Conservation (phyloP, 2,329 filamentous ascomycete genomes). For the Clarireedia hainanense region DNA sequence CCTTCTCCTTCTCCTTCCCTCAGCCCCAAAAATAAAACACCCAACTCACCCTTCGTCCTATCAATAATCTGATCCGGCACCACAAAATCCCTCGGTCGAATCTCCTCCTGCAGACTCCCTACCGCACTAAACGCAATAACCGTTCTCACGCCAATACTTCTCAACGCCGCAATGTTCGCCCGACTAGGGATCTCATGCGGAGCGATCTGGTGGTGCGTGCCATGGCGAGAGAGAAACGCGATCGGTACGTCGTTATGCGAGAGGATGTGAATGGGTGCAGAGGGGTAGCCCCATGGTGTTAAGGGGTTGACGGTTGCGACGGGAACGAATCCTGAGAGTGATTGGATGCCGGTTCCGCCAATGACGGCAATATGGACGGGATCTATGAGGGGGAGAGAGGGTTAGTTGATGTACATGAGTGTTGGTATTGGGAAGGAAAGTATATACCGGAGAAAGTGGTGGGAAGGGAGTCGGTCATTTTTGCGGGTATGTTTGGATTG, state of each 20-base stretch:
- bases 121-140: conserved; percentile 95
- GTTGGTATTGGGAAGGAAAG: background rate
- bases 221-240: conserved; percentile 92
- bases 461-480: conserved; percentile 7
- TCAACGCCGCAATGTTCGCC: conserved; percentile 97
- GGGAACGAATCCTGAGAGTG: conserved; percentile 79
- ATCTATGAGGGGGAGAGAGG: conserved; percentile 34
- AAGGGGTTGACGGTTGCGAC: conserved; percentile 67
- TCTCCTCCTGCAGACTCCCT: conserved; percentile 82
- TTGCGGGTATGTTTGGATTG: background rate
- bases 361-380: conserved; percentile 81
- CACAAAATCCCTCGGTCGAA: conserved; percentile 94
- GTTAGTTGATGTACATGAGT: background rate
- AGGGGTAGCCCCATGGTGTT: conserved; percentile 85
- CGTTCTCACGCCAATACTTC: conserved; percentile 79
- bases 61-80: conserved; percentile 96
- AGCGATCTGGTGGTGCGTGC: conserved; percentile 77
- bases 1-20: background rate
- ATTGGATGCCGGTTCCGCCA: conserved; percentile 85
- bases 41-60: conserved; percentile 66
- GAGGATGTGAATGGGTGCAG: conserved; percentile 73
- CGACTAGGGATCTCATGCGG: conserved; percentile 92
- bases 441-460: conserved; percentile 6
- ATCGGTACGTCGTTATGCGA: conserved; percentile 76
- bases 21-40: background rate